Evolutionary conservation across 139 green algal genomes (phyloP), one percentile per base, ranked within the genome.

Genomic region (Astrephomene gubernaculifera): DNA sequence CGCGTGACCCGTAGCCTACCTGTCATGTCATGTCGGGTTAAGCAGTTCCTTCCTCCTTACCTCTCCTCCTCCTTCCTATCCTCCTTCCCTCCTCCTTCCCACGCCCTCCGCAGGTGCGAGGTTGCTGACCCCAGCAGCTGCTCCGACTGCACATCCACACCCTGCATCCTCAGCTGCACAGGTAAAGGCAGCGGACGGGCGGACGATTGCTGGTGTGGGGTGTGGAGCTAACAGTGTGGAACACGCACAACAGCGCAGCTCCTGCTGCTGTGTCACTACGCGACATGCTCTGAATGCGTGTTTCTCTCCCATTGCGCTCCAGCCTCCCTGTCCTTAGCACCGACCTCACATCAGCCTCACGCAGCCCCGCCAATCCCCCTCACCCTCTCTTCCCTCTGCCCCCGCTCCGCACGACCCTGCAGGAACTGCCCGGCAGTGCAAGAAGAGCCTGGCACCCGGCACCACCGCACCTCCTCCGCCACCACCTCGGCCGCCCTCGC

Each of bases 31-130:
- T n/a, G n/a, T n/a, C n/a, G n/a, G n/a, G n/a, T n/a, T n/a, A n/a
- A n/a, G n/a, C n/a, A n/a, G n/a, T n/a, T n/a, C n/a, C n/a, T n/a
- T n/a, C n/a, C n/a, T n/a, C n/a, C n/a, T n/a, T n/a, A n/a, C n/a
- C n/a, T n/a, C n/a, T n/a, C n/a, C n/a, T n/a, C n/a, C n/a, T n/a
- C n/a, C n/a, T n/a, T n/a, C n/a, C n/a, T n/a, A n/a, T n/a, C n/a
- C n/a, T n/a, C n/a, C n/a, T n/a, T n/a, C n/a, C n/a, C n/a, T n/a
- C n/a, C n/a, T n/a, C n/a, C n/a, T n/a, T n/a, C n/a, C n/a, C n/a
- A n/a, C n/a, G n/a, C n/a, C n/a, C n/a, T n/a, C 65, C 68, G 6
- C 72, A 80, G 72, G 12, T 80, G 72, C 3, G 72, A 80, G 44
- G 72, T 80, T 14, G 31, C 35, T 2, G 33, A 67, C 72, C 72